These are phyloP conservation scores for Hamigera avellanea DNA, from an alignment of 495 filamentous ascomycete species.

Conservation along the genomic window DNA sequence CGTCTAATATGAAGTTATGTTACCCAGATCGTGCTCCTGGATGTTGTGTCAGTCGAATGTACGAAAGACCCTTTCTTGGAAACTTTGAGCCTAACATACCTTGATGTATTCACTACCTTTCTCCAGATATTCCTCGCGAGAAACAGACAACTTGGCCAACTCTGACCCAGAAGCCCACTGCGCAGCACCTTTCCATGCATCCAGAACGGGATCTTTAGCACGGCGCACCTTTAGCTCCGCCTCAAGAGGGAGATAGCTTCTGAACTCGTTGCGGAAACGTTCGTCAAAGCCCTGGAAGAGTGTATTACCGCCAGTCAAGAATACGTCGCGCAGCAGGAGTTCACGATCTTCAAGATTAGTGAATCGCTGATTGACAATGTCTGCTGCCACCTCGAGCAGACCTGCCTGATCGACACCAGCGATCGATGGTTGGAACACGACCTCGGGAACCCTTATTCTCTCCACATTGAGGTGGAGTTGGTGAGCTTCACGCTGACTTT, in stretches of 20 bases:
- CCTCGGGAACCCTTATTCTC: constrained; percentile 89
- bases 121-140: constrained; percentile 68
- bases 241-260: constrained; percentile 59
- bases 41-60: constrained; percentile 4
- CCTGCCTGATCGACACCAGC: constrained; percentile 93
- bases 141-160: constrained; percentile 35
- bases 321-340: constrained; percentile 70
- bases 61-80: constrained; percentile 1
- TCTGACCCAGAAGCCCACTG: constrained; percentile 49
- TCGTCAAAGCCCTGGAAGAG: constrained; percentile 82
- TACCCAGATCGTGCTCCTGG: constrained; percentile 75
- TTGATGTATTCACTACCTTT: constrained; percentile 81
- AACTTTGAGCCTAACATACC: constrained; percentile 33
- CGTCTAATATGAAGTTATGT: constrained; percentile 43
- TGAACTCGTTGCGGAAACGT: constrained; percentile 59
- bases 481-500: constrained; percentile 68
- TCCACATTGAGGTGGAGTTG: constrained; percentile 95
- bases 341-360: constrained; percentile 42
- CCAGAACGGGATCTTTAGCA: constrained; percentile 62
- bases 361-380: constrained; percentile 73
- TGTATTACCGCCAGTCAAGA: constrained; percentile 89
- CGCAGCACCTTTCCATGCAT: constrained; percentile 89
- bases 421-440: constrained; percentile 90
- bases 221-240: constrained; percentile 50
- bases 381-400: constrained; percentile 75